phyloP scores from a whole-genome alignment of 1,284 basidiomycete species.

The Uromyces viciae-fabae region DNA sequence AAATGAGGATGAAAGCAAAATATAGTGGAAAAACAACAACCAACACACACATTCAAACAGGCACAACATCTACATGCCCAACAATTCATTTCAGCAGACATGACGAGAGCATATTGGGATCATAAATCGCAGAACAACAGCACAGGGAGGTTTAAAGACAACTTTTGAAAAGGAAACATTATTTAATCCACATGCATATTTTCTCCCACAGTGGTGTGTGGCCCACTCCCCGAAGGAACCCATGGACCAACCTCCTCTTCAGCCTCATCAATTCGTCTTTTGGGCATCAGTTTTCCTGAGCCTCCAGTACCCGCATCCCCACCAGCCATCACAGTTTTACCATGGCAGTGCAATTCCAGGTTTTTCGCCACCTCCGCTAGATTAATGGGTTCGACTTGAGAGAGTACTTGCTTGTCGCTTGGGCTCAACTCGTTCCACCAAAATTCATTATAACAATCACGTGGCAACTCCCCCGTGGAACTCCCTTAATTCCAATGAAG shows the following conservation, averaged over 20 bases:
- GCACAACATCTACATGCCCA: neutral
- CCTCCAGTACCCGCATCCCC: neutral
- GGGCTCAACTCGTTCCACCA: neutral
- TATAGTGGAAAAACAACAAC: too few relatives aligned
- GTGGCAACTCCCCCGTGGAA: neutral
- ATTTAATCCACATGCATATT: slow-evolving; percentile 1
- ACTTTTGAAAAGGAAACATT: neutral
- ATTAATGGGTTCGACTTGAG: neutral
- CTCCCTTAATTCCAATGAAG: neutral
- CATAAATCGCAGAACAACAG: neutral
- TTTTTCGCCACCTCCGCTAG: neutral
- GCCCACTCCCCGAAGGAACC: neutral
- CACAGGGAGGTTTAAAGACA: neutral
- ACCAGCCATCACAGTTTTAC: neutral
- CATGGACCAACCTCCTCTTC: neutral
- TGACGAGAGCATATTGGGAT: neutral
- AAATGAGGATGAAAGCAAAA: too few relatives aligned
- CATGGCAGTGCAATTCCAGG: neutral
- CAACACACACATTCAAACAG: too few relatives aligned
- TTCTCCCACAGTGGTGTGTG: neutral
- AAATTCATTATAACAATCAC: neutral
- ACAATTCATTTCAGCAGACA: neutral
- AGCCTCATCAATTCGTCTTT: neutral
- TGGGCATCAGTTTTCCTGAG: neutral
- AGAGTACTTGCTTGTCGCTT: neutral